Evolutionary conservation across 768 basidiomycete genomes (phyloP).

Genomic region (Suillus variegatus): DNA sequence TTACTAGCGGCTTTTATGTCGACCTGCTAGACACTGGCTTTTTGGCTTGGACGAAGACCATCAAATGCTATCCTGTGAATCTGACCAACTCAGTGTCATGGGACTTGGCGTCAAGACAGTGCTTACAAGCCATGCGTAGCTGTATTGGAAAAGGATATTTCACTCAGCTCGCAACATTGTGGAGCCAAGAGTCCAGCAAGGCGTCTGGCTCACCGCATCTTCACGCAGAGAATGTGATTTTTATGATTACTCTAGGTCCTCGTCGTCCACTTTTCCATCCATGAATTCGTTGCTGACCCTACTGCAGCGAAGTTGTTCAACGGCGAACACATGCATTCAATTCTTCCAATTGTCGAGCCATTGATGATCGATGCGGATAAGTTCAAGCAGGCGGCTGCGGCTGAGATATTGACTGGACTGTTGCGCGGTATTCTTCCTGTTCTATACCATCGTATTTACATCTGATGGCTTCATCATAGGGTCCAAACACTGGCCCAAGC

Average conservation of each 20-base stretch:
- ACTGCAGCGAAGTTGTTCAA: constrained; percentile 67
- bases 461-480: constrained; percentile 41
- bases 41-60: constrained; percentile 64
- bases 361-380: constrained; percentile 68
- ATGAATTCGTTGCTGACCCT: constrained; percentile 41
- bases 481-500: constrained; percentile 80
- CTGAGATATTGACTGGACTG: constrained; percentile 72
- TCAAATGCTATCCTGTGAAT: constrained; percentile 59
- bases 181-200: constrained; percentile 81
- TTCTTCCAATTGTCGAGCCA: constrained; percentile 60
- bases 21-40: constrained; percentile 83
- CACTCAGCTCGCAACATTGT: constrained; percentile 58
- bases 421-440: constrained; percentile 56
- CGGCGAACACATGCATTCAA: constrained; percentile 47
- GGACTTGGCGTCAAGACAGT: constrained; percentile 53
- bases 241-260: constrained; percentile 51
- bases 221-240: constrained; percentile 50
- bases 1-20: constrained; percentile 50
- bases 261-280: constrained; percentile 33
- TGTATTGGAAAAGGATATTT: constrained; percentile 58
- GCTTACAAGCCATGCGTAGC: constrained; percentile 52
- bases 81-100: constrained; percentile 45
- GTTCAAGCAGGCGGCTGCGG: constrained; percentile 84
- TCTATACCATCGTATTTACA: constrained; percentile 1
- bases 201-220: constrained; percentile 53